Evolutionary conservation across 176 grass and related monocot species (phyloP).

Genomic region (Rhynchospora pubera): DNA sequence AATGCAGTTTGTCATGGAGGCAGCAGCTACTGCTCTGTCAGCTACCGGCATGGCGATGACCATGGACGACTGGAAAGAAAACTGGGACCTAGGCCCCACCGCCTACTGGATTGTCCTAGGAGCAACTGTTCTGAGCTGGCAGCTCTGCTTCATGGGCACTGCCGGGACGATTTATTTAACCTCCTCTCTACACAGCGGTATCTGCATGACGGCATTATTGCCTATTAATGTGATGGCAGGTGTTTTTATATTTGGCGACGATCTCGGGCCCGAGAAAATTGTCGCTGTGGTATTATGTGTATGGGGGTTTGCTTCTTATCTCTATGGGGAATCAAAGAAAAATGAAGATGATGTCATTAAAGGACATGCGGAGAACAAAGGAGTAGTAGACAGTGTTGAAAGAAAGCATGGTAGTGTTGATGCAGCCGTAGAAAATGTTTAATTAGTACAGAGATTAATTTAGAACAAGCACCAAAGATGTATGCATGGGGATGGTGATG

Average conservation of each 20-base stretch:
- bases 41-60: slow-evolving; percentile 32
- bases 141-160: slow-evolving; percentile 92
- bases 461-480: not conserved
- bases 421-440: slow-evolving; percentile 8
- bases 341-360: not conserved
- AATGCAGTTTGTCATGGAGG: slow-evolving; percentile 61
- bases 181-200: slow-evolving; percentile 81
- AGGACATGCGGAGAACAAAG: slow-evolving; percentile 32
- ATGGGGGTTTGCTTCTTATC: slow-evolving; percentile 85
- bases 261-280: slow-evolving; percentile 61
- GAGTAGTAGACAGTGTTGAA: slow-evolving; percentile 9
- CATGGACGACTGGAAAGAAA: slow-evolving; percentile 30
- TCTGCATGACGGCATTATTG: slow-evolving; percentile 89
- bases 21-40: slow-evolving; percentile 67
- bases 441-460: not conserved
- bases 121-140: slow-evolving; percentile 60
- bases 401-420: not conserved
- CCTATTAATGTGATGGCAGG: slow-evolving; percentile 76
- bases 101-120: slow-evolving; percentile 55
- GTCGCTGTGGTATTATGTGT: slow-evolving; percentile 66
- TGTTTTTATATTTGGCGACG: slow-evolving; percentile 52
- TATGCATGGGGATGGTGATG: not conserved
- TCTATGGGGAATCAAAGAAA: slow-evolving; percentile 67
- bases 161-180: slow-evolving; percentile 85
- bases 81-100: slow-evolving; percentile 43